Evolutionary conservation across 768 basidiomycete genomes (phyloP), one percentile per base, ranked within the genome.

Genomic region (Rhizopogon sp.): DNA sequence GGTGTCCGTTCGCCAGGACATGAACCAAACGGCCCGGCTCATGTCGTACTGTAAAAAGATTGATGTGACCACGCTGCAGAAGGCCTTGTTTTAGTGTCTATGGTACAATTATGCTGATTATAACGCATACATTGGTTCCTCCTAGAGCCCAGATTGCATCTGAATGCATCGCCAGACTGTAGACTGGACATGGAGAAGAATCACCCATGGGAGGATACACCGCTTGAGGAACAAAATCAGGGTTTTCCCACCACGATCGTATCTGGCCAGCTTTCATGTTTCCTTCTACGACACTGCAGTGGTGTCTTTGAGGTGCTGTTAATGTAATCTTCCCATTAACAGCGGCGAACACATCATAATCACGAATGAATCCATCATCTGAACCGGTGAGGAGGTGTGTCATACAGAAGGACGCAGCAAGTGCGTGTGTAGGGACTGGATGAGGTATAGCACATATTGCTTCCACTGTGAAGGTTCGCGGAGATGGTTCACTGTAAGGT

Each of bases 81-180:
- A 49, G 47, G 37, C 59, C 42, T 60, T 56, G 55, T 56, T 58
- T 59, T 31, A 56, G 47, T 43, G 39, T 39, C 20, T 22, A 50
- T 33, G 47, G 35, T 16, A 22, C 35, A 10, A 45, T 51, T 22
- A 45, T 46, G 28, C 9, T 55, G 20, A 37, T 50, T 33, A 52
- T 39, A 52, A 55, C 58, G 72, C 85, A 59, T 70, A 95, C 94
- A 62, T 90, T 81, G 37, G 87, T 89, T 13, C 97, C 97, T 22
- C 90, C 85, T 54, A 98, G 76, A 16, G 87, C 80, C 93, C 94
- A 99, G 8, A 99, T 73, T 11, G 91, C 97, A 69, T 98, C 94
- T 3, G 88, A 87, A 53, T 98, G 94, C 76, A 94, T 86, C 8
- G 84, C 84, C 66, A 99, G 76, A 64, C 93, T 95, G 70, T 94